Conservation (phyloP, 192 early-diverging fungal genomes). For the Globomyces pollinis-pini region DNA sequence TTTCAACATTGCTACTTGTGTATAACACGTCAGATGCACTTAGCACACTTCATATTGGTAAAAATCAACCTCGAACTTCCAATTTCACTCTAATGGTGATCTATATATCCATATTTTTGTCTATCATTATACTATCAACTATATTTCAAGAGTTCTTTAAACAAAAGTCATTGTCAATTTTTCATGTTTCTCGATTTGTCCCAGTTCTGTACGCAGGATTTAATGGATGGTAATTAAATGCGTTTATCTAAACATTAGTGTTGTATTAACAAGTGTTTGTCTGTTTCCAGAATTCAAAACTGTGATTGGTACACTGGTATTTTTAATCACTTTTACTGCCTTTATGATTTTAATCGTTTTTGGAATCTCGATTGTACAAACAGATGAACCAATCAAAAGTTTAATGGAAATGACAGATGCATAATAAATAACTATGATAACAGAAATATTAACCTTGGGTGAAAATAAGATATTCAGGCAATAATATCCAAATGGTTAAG, state of each 20-base stretch:
- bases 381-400: too few species aligned
- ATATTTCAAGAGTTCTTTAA: conserved; percentile 15
- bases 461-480: too few species aligned
- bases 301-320: not conserved
- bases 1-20: not conserved
- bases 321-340: conserved; percentile 5
- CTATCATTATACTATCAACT: not conserved
- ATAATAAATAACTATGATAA: too few species aligned
- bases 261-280: conserved; percentile 6
- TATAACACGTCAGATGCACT: too few species aligned
- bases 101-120: not conserved
- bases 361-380: conserved; percentile 5
- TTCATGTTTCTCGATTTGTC: conserved; percentile 6
- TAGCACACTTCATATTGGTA: too few species aligned
- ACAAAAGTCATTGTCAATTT: conserved; percentile 6
- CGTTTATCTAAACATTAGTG: not conserved
- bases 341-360: conserved; percentile 8
- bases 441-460: too few species aligned
- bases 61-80: not conserved
- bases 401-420: too few species aligned
- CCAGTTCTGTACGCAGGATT: conserved; percentile 15
- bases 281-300: not conserved
- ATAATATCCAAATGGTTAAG: too few species aligned
- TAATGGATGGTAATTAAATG: conserved; percentile 3
- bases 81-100: not conserved